Percentiles rank a stretch among this genome's conserved stretches.
Evolutionary conservation across 768 basidiomycete species (phyloP).

Genomic region (Lentinula raphanica): DNA sequence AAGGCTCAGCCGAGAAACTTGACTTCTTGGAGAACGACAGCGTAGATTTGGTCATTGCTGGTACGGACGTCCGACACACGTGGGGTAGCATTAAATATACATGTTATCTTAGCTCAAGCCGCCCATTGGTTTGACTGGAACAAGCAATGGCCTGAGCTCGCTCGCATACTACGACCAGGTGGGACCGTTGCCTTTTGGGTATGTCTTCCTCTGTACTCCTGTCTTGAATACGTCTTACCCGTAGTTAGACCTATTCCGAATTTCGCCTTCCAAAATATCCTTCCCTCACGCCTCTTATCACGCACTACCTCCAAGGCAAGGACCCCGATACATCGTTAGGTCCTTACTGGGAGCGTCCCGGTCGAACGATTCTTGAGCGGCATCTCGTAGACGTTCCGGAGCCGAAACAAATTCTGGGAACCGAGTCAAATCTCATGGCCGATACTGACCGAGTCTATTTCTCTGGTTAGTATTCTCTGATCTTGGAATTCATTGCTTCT

Average conservation of each 20-base stretch:
- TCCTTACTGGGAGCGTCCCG: conserved; percentile 76
- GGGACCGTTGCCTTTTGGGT: conserved; percentile 78
- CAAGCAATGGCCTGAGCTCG: conserved; percentile 64
- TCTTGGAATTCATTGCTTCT: neutral
- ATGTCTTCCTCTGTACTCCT: conserved; percentile 10
- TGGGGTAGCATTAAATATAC: neutral
- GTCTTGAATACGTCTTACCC: neutral
- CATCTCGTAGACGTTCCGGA: conserved; percentile 68
- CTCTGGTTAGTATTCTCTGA: conserved; percentile 35
- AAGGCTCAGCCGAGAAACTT: conserved; percentile 52
- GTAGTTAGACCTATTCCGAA: conserved; percentile 56
- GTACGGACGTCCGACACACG: conserved; percentile 28
- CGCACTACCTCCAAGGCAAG: conserved; percentile 55
- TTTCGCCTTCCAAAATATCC: conserved; percentile 63
- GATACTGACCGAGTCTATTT: conserved; percentile 52
- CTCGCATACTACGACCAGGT: conserved; percentile 50
- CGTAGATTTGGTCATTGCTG: conserved; percentile 66
- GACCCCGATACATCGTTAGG: conserved; percentile 55
- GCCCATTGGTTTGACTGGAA: conserved; percentile 80
- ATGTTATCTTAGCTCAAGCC: conserved; percentile 53
- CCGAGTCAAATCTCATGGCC: conserved; percentile 25
- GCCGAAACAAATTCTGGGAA: conserved; percentile 28
- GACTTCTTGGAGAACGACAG: conserved; percentile 39
- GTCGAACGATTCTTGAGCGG: conserved; percentile 66
- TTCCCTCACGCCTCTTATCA: conserved; percentile 50